A percentile compares a stretch with the other conserved stretches of the same genome.
phyloP scores from a whole-genome alignment of 768 basidiomycete species.

The Suillus subluteus region DNA sequence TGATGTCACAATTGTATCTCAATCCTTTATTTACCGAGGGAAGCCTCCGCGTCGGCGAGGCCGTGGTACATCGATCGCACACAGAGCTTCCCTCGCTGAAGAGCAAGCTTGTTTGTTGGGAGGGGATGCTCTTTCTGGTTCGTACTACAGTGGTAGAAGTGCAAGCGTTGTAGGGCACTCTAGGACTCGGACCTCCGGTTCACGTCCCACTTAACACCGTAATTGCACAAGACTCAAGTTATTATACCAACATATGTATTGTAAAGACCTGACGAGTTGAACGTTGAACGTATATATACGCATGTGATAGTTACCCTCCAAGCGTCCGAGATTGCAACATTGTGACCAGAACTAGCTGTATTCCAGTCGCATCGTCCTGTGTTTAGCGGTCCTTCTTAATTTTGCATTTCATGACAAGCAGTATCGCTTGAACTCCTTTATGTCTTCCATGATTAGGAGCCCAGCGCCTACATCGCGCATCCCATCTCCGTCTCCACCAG shows the following conservation, averaged over 20 bases:
- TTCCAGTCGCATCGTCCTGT: background rate
- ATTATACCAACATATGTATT: conserved; percentile 11
- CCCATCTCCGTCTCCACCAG: background rate
- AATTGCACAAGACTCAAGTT: background rate
- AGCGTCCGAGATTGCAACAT: background rate
- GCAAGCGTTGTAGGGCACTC: conserved; percentile 33
- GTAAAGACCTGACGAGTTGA: background rate
- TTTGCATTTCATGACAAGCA: background rate
- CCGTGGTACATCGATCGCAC: conserved; percentile 31
- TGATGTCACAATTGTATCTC: conserved; percentile 88
- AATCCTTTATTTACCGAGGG: conserved; percentile 78
- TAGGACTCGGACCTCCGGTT: conserved; percentile 43
- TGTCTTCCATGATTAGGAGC: conserved; percentile 2
- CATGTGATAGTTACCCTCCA: background rate
- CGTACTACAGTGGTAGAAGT: conserved; percentile 31
- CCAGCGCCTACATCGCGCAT: background rate
- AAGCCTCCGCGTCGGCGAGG: conserved; percentile 42
- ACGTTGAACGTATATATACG: background rate
- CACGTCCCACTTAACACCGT: conserved; percentile 8
- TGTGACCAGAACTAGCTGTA: background rate
- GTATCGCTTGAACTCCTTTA: background rate
- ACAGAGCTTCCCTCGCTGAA: conserved; percentile 39
- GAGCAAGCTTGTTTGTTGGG: conserved; percentile 54
- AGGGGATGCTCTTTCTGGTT: conserved; percentile 40
- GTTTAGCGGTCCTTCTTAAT: background rate